phyloP scores from a whole-genome alignment of 1,284 basidiomycete genomes.

The Leccinum colubrinum region DNA sequence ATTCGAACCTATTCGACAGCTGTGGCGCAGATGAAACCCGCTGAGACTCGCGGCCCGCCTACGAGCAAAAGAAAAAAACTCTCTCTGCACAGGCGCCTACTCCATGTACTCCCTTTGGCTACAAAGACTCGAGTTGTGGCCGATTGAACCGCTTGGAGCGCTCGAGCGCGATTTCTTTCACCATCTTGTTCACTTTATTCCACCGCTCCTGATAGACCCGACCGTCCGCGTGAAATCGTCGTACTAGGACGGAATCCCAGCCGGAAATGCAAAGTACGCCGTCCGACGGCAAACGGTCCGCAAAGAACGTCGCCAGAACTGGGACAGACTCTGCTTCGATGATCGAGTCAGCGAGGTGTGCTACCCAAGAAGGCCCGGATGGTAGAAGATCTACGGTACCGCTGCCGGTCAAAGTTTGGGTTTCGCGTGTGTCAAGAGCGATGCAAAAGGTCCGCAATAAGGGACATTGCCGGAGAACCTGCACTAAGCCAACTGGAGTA shows the following conservation, averaged over 20 bases:
- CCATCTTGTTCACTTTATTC: not conserved
- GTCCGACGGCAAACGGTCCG: not conserved
- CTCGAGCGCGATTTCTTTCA: not conserved
- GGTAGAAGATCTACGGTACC: not conserved
- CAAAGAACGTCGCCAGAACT: not conserved
- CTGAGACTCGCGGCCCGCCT: no score
- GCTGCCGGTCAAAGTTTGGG: not conserved
- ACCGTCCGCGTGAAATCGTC: not conserved
- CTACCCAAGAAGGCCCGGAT: not conserved
- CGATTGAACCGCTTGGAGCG: not conserved
- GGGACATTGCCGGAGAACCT: not conserved
- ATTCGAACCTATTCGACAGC: no score
- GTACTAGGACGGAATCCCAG: not conserved
- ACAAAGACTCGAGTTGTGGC: not conserved
- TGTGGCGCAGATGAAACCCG: no score
- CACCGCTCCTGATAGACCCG: not conserved
- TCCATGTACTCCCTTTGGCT: not conserved
- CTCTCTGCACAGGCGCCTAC: no score
- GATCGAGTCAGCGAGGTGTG: not conserved
- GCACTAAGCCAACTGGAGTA: not conserved
- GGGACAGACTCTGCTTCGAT: not conserved
- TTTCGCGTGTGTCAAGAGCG: not conserved
- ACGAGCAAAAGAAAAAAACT: no score
- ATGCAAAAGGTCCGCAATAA: not conserved
- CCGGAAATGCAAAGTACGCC: not conserved